Percentiles rank a stretch among this genome's conserved stretches.
Evolutionary conservation across 441 rosid genomes (phyloP).

Genomic region (Flueggea neowawraea): DNA sequence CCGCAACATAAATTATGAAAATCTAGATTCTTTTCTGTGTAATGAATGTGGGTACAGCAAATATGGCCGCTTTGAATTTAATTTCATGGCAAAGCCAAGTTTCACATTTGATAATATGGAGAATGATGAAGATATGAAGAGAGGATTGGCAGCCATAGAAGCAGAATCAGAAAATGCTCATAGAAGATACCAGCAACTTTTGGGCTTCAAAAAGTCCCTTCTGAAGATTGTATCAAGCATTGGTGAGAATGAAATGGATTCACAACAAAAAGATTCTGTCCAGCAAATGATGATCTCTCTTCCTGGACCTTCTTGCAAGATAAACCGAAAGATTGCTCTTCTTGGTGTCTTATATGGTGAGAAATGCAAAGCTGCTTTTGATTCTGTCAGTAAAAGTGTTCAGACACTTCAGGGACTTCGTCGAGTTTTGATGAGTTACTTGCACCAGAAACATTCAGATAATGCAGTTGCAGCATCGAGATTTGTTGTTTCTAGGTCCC

Average conservation of each 20-base stretch:
- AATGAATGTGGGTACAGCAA: constrained; percentile 99
- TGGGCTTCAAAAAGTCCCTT: constrained; percentile 99
- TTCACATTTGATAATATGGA: constrained; percentile 99
- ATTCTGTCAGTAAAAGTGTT: constrained; percentile 99
- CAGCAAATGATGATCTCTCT: constrained; percentile 99
- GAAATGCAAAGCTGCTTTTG: constrained; percentile 99
- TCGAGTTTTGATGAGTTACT: constrained; percentile 93
- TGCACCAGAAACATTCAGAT: constrained; percentile 95
- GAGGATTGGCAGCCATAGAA: constrained; percentile 98
- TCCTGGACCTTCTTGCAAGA: constrained; percentile 99
- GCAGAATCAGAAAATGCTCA: constrained; percentile 99
- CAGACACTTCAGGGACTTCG: constrained; percentile 99
- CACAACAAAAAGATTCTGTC: constrained; percentile 99
- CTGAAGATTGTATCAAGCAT: constrained; percentile 99
- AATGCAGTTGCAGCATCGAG: constrained; percentile 63
- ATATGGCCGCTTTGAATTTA: constrained; percentile 99
- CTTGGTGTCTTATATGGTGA: constrained; percentile 99
- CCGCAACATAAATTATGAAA: constrained; percentile 98
- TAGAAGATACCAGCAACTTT: constrained; percentile 99
- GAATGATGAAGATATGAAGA: constrained; percentile 99
- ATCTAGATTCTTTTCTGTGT: constrained; percentile 99
- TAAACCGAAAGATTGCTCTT: constrained; percentile 99
- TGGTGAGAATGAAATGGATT: constrained; percentile 99
- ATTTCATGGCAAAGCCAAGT: constrained; percentile 99
- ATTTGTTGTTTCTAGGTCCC: constrained; percentile 91